phyloP scores from a whole-genome alignment of 805 yeast species.

The Candida nitratophila region DNA sequence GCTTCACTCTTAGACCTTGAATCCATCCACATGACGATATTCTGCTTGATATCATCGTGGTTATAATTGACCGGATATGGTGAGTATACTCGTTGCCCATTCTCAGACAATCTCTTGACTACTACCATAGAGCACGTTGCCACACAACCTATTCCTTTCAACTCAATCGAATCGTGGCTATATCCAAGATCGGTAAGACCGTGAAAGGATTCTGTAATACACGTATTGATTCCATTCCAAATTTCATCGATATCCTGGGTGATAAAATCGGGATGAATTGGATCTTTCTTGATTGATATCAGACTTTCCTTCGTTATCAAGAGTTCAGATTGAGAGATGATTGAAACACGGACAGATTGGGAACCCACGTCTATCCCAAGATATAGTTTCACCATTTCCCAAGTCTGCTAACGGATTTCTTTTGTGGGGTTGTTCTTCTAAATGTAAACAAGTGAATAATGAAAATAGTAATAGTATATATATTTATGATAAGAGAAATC shows the following conservation, averaged over 20 bases:
- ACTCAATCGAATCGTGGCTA: too few species aligned
- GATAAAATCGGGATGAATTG: conserved; percentile 12
- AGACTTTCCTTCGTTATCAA: conserved; percentile 4
- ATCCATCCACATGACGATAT: conserved; percentile 59
- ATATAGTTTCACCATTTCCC: too few species aligned
- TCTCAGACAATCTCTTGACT: conserved; percentile 12
- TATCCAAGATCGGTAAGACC: too few species aligned
- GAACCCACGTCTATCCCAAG: conserved; percentile 49
- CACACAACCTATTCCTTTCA: conserved; percentile 31
- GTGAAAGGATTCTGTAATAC: too few species aligned
- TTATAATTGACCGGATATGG: conserved; percentile 10
- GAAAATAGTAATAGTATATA: too few species aligned
- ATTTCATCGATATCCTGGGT: conserved; percentile 39
- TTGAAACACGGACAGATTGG: conserved; percentile 37
- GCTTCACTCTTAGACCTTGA: conserved; percentile 32
- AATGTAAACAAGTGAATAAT: too few species aligned
- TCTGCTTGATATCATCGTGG: conserved; percentile 19
- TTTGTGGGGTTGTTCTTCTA: too few species aligned
- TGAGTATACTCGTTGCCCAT: neutral
- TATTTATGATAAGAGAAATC: neutral
- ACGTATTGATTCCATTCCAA: conserved; percentile 14
- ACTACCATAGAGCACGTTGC: conserved; percentile 60
- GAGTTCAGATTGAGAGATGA: conserved; percentile 13
- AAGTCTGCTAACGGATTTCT: too few species aligned
- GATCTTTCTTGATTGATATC: conserved; percentile 17